Conservation (phyloP, 805 yeast species). For the Kuraishia molischiana region DNA sequence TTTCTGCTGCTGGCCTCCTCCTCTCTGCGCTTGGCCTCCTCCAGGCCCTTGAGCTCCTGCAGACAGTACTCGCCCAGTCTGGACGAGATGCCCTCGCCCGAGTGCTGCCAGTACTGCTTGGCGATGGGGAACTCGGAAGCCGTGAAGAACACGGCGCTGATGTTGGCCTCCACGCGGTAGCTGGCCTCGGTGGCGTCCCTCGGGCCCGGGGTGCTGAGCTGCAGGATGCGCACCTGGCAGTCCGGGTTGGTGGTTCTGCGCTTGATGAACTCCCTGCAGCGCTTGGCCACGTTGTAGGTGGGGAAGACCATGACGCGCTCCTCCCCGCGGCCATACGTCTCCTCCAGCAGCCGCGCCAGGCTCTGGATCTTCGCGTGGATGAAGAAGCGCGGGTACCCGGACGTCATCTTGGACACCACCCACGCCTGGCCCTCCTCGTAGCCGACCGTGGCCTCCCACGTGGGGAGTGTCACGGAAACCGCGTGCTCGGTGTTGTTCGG, state of each 20-base stretch:
- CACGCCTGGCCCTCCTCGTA: constrained; percentile 86
- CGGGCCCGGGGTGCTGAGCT: constrained; percentile 65
- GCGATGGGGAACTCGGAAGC: constrained; percentile 48
- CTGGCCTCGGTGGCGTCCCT: constrained; percentile 46
- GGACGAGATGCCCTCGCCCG: constrained; percentile 95
- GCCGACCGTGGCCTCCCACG: constrained; percentile 90
- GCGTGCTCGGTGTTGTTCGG: constrained; percentile 90
- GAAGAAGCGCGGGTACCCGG: constrained; percentile 87
- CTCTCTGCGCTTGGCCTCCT: constrained; percentile 10
- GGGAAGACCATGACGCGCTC: constrained; percentile 75
- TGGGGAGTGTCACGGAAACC: constrained; percentile 88
- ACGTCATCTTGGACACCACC: constrained; percentile 66
- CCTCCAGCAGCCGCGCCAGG: constrained; percentile 42
- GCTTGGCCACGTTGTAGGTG: constrained; percentile 65
- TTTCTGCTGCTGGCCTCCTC: constrained; percentile 8
- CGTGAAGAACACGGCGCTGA: constrained; percentile 77
- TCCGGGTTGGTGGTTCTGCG: constrained; percentile 24
- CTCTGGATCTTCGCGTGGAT: constrained; percentile 55
- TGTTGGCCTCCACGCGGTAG: constrained; percentile 51
- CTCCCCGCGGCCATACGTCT: constrained; percentile 62
- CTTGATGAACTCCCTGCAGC: constrained; percentile 75
- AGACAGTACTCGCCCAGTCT: constrained; percentile 79
- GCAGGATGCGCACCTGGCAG: constrained; percentile 51
- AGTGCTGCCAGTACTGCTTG: constrained; percentile 91
- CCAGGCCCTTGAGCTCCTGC: constrained; percentile 40